Evolutionary conservation across 2,329 filamentous ascomycete genomes (phyloP).

Genomic region (Diaporthe amygdali): DNA sequence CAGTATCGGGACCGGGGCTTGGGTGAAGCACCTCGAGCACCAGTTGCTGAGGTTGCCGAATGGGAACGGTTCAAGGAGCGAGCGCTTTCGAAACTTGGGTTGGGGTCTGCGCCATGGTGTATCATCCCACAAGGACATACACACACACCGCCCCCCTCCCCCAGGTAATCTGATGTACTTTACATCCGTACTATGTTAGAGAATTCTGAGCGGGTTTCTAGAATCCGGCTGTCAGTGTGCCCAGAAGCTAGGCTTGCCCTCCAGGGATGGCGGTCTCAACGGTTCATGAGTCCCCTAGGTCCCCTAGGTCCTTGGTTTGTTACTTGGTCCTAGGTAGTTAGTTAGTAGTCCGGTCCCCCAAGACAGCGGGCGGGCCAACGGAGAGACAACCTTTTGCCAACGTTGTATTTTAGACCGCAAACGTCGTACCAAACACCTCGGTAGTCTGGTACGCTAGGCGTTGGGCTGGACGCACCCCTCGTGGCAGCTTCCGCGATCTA

Average conservation of each 20-base stretch:
- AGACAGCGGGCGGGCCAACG: background rate
- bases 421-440: constrained; percentile 6
- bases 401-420: constrained; percentile 1
- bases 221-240: background rate
- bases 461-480: constrained; percentile 1
- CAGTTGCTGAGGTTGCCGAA: background rate
- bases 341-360: background rate
- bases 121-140: background rate
- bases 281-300: too few species aligned
- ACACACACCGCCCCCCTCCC: background rate
- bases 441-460: background rate
- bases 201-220: background rate
- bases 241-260: background rate
- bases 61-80: background rate
- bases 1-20: background rate
- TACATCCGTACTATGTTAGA: background rate
- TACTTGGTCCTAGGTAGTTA: too few species aligned
- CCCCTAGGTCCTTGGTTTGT: background rate
- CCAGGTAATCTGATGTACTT: background rate
- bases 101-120: background rate
- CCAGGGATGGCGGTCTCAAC: background rate
- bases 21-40: background rate
- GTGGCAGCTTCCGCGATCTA: constrained; percentile 8
- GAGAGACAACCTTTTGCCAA: background rate
- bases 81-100: background rate